phyloP scores from a whole-genome alignment of 495 filamentous ascomycete genomes.

The Stereocaulon alpinum region DNA sequence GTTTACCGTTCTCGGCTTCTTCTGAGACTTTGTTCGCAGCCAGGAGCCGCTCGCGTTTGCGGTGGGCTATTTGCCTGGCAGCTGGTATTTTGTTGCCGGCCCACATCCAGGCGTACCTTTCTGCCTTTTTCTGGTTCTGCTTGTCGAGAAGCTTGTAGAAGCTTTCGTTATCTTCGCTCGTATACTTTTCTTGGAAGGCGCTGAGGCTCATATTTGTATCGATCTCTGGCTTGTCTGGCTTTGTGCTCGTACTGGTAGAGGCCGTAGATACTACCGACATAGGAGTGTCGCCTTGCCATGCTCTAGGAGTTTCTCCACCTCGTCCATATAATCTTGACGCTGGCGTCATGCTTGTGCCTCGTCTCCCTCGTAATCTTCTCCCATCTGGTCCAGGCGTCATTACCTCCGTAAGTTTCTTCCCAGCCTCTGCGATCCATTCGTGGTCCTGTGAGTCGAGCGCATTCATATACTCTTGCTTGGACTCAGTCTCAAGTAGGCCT shows the following conservation, averaged over 20 bases:
- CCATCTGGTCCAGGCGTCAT: conserved; percentile 67
- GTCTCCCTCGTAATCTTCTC: conserved; percentile 27
- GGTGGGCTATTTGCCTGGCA: conserved; percentile 74
- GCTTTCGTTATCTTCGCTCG: conserved; percentile 91
- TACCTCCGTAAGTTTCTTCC: conserved; percentile 58
- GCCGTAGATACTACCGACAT: conserved; percentile 43
- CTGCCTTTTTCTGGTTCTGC: conserved; percentile 71
- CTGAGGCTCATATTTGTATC: conserved; percentile 72
- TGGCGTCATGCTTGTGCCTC: conserved; percentile 29
- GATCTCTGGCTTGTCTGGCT: conserved; percentile 37
- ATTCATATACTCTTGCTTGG: conserved; percentile 84
- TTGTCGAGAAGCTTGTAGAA: conserved; percentile 89
- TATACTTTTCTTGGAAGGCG: conserved; percentile 85
- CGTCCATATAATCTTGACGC: conserved; percentile 19
- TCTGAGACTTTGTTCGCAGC: conserved; percentile 30
- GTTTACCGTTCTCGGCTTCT: conserved; percentile 30
- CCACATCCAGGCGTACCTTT: conserved; percentile 84
- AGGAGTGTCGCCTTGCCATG: conserved; percentile 58
- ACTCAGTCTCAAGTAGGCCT: conserved; percentile 72
- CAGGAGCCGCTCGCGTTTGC: conserved; percentile 55
- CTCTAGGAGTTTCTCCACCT: conserved; percentile 40
- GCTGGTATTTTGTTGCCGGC: conserved; percentile 79
- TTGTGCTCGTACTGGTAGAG: conserved; percentile 23
- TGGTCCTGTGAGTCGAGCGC: conserved; percentile 75
- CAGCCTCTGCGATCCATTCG: conserved; percentile 77